Percentiles rank a stretch among this genome's conserved stretches.
Evolutionary conservation across 768 basidiomycete species (phyloP).

Genomic region (Lactarius psammicola): DNA sequence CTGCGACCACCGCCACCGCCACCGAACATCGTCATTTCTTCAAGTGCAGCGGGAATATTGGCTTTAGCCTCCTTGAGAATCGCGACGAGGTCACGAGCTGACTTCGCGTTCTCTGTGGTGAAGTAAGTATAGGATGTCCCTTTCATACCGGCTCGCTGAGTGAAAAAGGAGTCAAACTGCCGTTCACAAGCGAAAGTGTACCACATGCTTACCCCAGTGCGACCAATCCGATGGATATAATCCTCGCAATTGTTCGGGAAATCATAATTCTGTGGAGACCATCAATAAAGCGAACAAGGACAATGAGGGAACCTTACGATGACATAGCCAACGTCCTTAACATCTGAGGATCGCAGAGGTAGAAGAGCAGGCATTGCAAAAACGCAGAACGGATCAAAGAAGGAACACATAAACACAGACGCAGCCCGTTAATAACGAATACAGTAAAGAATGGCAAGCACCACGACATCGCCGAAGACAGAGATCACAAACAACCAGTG

Average conservation of each 20-base stretch:
- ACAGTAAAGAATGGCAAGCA: slow-evolving; percentile 47
- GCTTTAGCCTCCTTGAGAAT: slow-evolving; percentile 90
- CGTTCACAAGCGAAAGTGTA: neutral
- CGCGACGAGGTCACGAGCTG: slow-evolving; percentile 84
- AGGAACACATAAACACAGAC: slow-evolving; percentile 39
- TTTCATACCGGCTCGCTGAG: slow-evolving; percentile 84
- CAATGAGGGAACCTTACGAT: slow-evolving; percentile 58
- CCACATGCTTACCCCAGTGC: slow-evolving; percentile 71
- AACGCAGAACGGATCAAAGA: slow-evolving; percentile 31
- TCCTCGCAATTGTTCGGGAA: slow-evolving; percentile 99
- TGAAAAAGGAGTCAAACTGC: slow-evolving; percentile 9
- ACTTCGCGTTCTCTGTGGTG: slow-evolving; percentile 93
- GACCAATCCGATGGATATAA: slow-evolving; percentile 98
- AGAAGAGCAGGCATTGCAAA: slow-evolving; percentile 31
- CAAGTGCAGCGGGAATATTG: slow-evolving; percentile 79
- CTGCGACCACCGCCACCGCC: slow-evolving; percentile 77
- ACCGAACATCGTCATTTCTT: slow-evolving; percentile 89
- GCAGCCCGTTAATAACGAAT: slow-evolving; percentile 49
- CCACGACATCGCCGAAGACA: slow-evolving; percentile 42
- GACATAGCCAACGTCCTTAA: slow-evolving; percentile 98
- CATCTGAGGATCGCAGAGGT: slow-evolving; percentile 58
- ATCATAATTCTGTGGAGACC: slow-evolving; percentile 74
- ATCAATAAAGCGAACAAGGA: slow-evolving; percentile 8
- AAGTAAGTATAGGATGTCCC: slow-evolving; percentile 95
- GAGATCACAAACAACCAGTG: slow-evolving; percentile 36